Conservation (phyloP, 306 rosid species). For the Quercus aquifolioides region DNA sequence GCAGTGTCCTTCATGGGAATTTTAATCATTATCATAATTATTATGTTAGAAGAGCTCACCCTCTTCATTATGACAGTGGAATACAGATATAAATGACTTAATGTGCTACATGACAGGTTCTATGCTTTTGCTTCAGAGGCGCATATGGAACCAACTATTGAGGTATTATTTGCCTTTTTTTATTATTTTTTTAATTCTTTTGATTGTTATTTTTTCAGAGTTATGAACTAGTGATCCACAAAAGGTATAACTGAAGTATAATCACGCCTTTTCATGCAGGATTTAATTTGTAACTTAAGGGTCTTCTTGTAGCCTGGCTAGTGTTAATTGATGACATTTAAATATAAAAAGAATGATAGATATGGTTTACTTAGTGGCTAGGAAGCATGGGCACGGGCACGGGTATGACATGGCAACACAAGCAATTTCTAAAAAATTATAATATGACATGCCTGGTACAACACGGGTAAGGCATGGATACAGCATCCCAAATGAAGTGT, state of each 20-base stretch:
- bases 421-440: too few species aligned
- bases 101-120: constrained; percentile 53
- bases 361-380: background rate
- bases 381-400: too few species aligned
- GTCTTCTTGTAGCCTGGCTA: background rate
- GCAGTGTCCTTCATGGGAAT: background rate
- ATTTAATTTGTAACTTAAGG: background rate
- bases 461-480: too few species aligned
- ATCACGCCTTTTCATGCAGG: background rate
- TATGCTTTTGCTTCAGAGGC: constrained; percentile 94
- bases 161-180: constrained; percentile 44
- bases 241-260: background rate
- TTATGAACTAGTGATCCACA: constrained; percentile 13
- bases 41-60: constrained; percentile 13
- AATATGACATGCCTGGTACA: too few species aligned
- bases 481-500: too few species aligned
- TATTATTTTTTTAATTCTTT: background rate
- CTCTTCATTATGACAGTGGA: background rate
- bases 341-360: background rate
- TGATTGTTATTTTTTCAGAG: background rate
- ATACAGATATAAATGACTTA: constrained; percentile 1
- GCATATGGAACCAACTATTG: constrained; percentile 85
- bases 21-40: background rate
- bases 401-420: too few species aligned
- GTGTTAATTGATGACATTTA: background rate